A percentile compares a stretch with the other conserved stretches of the same genome.
Conservation (phyloP, 129 eudicot genomes). For the Cynara cardunculus region DNA sequence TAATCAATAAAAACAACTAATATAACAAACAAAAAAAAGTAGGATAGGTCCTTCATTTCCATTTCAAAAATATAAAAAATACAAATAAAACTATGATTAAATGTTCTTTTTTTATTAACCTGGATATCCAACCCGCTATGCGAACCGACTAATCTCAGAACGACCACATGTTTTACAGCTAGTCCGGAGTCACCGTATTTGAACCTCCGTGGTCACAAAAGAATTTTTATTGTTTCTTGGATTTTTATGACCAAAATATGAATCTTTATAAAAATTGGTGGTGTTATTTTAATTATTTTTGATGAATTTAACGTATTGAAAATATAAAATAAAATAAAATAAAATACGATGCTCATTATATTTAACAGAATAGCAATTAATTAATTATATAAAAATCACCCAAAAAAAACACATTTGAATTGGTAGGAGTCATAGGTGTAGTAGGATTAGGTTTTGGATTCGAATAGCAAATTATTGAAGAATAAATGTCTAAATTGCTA, state of each 20-base stretch:
- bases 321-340: not conserved
- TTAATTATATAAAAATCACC: not conserved
- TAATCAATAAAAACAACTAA: not conserved
- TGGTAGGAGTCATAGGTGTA: conserved; percentile 3
- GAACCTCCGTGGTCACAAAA: too few species aligned
- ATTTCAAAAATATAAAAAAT: too few species aligned
- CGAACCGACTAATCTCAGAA: too few species aligned
- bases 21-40: too few species aligned
- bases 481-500: conserved; percentile 12
- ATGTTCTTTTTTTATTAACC: too few species aligned
- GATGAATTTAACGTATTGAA: not conserved
- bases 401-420: not conserved
- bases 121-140: too few species aligned
- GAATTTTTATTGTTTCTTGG: too few species aligned
- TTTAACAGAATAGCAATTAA: not conserved
- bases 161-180: too few species aligned
- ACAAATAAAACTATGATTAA: too few species aligned
- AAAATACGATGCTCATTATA: not conserved
- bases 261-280: not conserved
- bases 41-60: too few species aligned
- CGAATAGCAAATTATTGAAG: not conserved
- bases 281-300: not conserved
- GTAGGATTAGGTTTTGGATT: conserved; percentile 13
- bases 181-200: too few species aligned
- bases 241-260: not conserved